Evolutionary conservation across 768 basidiomycete genomes (phyloP), one percentile per base, ranked within the genome.

Genomic region (Suillus tomentosus): DNA sequence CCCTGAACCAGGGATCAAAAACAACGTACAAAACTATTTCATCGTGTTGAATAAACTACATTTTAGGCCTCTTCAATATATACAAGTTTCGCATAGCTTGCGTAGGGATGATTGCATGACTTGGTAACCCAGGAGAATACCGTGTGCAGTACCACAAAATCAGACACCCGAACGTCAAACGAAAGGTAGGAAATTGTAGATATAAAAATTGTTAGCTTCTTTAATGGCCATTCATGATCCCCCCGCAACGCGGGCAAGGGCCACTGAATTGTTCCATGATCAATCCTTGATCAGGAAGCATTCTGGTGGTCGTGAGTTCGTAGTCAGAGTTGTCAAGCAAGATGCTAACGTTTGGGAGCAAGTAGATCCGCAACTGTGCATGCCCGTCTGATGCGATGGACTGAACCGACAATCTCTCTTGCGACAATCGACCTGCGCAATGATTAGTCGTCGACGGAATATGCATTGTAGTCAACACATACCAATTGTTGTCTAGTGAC

Each of bases 391-490:
- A 64, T 85, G 84, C 40, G 42, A 67, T 10, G 56, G 24, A 64
- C 85, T 87, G 62, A 78, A 70, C 9, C 69, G 73, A 62, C 86
- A 86, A 8, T 67, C 65, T 34, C 64, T 60, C 2, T 62, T 62
- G 56, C 80, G 77, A 66, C 85, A 87, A 65, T 86, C 86, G 17
- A 87, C 74, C 85, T 87, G 61, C 13, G 55, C 5, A 19, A 6
- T 48, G 50, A 62, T 50, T 27, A 31, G 50, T 39, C 24, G 11
- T 6, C 19, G 36, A 22, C n/a, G 22, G 37, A n/a, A 24, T 31
- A 34, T 47, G 40, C 48, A 37, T 39, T 36, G 43, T 5, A 61
- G 14, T 62, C 58, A 31, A 14, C 24, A 27, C 73, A 34, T 70
- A 81, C 82, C 71, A 58, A 76, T 60, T 81, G 78, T 14, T 71